Conservation (phyloP, 2,329 filamentous ascomycete genomes). For the Zymoseptoria tritici region DNA sequence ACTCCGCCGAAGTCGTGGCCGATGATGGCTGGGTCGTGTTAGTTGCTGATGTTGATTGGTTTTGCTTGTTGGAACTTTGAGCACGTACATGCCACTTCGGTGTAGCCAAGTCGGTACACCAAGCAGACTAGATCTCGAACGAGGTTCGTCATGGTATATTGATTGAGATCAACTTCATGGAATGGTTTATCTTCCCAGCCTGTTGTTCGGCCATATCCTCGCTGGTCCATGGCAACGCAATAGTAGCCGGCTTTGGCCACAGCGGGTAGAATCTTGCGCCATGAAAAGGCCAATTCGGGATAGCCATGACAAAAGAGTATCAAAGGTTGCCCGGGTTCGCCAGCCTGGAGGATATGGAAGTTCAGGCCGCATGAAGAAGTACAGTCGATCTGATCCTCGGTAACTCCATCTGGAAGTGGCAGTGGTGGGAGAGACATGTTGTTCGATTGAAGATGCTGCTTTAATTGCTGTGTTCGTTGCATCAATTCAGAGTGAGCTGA, state of each 20-base stretch:
- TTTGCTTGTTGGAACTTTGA: background rate
- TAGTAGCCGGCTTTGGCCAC: constrained; percentile 56
- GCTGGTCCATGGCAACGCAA: constrained; percentile 60
- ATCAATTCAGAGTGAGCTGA: background rate
- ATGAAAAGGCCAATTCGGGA: constrained; percentile 62
- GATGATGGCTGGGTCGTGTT: constrained; percentile 36
- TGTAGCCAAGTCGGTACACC: constrained; percentile 54
- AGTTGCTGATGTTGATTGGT: background rate
- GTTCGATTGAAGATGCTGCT: background rate
- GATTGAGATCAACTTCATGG: constrained; percentile 47
- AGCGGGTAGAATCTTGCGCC: constrained; percentile 54
- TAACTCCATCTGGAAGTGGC: constrained; percentile 49
- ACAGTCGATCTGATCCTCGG: constrained; percentile 51
- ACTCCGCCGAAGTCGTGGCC: constrained; percentile 63
- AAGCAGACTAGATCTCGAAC: constrained; percentile 57
- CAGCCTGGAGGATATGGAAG: constrained; percentile 55
- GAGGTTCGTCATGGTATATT: constrained; percentile 52
- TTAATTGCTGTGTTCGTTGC: background rate
- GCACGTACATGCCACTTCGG: constrained; percentile 41
- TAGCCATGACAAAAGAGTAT: constrained; percentile 59
- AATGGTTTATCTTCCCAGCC: constrained; percentile 50
- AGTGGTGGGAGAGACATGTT: constrained; percentile 35
- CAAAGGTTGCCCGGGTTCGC: constrained; percentile 45
- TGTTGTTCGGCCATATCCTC: constrained; percentile 60
- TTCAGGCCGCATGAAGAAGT: constrained; percentile 47